phyloP scores from a whole-genome alignment of 2,329 filamentous ascomycete species.

The Paraphaeosphaeria minitans region DNA sequence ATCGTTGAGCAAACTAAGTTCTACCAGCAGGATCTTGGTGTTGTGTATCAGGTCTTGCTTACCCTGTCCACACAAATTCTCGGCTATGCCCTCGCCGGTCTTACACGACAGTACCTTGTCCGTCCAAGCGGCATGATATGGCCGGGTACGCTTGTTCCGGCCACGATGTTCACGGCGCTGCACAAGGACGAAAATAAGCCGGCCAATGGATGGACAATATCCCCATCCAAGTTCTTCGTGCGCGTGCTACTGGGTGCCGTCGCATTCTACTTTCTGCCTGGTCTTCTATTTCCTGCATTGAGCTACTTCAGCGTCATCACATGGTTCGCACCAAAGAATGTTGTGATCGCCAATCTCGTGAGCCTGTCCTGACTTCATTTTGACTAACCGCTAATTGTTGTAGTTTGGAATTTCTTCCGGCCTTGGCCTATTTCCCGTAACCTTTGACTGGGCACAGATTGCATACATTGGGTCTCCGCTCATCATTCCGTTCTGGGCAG shows the following conservation, averaged over 20 bases:
- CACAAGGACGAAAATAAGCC: conserved; percentile 83
- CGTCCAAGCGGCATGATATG: conserved; percentile 89
- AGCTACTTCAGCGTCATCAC: conserved; percentile 90
- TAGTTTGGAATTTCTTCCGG: conserved; percentile 82
- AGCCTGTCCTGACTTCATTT: conserved; percentile 18
- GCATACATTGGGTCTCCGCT: conserved; percentile 85
- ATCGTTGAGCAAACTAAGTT: conserved; percentile 91
- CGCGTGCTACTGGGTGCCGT: conserved; percentile 73
- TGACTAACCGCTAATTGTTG: conserved; percentile 11
- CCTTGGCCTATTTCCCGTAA: conserved; percentile 80
- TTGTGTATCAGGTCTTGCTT: conserved; percentile 79
- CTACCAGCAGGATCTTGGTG: conserved; percentile 79
- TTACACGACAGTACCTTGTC: conserved; percentile 80
- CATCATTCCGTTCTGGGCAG: conserved; percentile 84
- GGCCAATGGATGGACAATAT: conserved; percentile 82
- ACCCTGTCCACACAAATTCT: conserved; percentile 86
- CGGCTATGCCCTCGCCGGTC: conserved; percentile 83
- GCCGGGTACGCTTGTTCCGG: conserved; percentile 86
- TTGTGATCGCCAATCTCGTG: conserved; percentile 80
- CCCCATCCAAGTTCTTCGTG: conserved; percentile 83
- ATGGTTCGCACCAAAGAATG: conserved; percentile 85
- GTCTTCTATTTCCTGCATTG: conserved; percentile 79
- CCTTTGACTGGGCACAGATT: conserved; percentile 91
- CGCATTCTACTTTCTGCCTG: conserved; percentile 83
- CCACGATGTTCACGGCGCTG: conserved; percentile 85